These are phyloP conservation scores for Acanthamoeba royreba DNA, from an alignment of 208 protist genomes.

Conservation along the genomic window DNA sequence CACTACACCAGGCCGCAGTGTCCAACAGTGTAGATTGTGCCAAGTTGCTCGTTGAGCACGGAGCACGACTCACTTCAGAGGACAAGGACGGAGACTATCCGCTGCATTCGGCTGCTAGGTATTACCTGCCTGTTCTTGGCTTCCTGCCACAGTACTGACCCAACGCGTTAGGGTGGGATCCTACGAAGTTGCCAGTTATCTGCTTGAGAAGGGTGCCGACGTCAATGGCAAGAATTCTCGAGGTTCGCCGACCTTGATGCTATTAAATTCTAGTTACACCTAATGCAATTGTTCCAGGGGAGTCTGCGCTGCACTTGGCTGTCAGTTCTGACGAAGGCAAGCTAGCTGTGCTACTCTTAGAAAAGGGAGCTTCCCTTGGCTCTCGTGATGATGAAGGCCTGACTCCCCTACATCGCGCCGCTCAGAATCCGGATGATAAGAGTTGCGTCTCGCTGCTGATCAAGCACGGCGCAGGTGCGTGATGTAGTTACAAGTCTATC, in stretches of 20 bases:
- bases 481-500: neutral
- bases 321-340: neutral
- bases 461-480: neutral
- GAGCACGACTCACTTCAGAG: neutral
- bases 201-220: slow-evolving; percentile 16
- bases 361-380: neutral
- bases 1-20: neutral
- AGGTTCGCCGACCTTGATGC: neutral
- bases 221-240: slow-evolving; percentile 12
- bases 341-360: neutral
- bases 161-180: neutral
- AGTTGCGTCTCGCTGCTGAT: neutral
- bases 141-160: neutral
- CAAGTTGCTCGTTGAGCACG: neutral
- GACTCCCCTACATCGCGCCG: slow-evolving; percentile 3
- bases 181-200: neutral
- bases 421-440: slow-evolving; percentile 4
- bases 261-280: neutral
- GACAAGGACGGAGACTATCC: slow-evolving; percentile 23
- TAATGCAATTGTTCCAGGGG: neutral
- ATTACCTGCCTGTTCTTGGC: neutral
- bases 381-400: neutral
- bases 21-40: slow-evolving; percentile 26
- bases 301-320: slow-evolving; percentile 11
- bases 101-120: slow-evolving; percentile 2